Conservation (phyloP, 2,329 filamentous ascomycete species). For the Microdochium paspali region DNA sequence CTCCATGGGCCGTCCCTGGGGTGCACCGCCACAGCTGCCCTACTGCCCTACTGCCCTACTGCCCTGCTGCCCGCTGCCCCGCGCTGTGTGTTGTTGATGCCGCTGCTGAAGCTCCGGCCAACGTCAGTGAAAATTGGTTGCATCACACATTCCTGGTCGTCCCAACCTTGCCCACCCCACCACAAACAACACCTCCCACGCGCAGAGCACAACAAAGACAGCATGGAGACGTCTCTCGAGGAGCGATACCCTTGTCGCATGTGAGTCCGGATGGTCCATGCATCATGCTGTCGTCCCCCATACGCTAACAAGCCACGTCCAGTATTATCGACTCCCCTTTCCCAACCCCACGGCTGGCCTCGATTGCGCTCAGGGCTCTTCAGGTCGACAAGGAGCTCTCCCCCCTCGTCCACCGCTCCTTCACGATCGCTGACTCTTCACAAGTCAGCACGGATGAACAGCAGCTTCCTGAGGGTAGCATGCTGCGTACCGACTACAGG, state of each 20-base stretch:
- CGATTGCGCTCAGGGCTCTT: conserved; percentile 64
- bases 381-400: conserved; percentile 86
- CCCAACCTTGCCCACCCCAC: background rate
- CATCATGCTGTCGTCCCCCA: too few relatives aligned
- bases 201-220: background rate
- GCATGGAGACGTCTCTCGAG: background rate
- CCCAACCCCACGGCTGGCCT: conserved; percentile 68
- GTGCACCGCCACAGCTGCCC: background rate
- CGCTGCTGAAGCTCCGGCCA: too few relatives aligned
- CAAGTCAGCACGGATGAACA: conserved; percentile 11
- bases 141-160: too few relatives aligned
- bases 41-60: background rate
- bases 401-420: conserved; percentile 64
- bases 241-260: conserved; percentile 45
- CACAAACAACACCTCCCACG: background rate
- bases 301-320: conserved; percentile 3
- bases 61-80: too few relatives aligned
- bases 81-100: too few relatives aligned
- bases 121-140: too few relatives aligned
- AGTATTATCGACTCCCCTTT: conserved; percentile 74
- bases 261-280: conserved; percentile 30
- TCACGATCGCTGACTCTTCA: conserved; percentile 41
- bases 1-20: too few relatives aligned
- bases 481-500: conserved; percentile 68
- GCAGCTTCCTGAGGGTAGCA: conserved; percentile 17